Evolutionary conservation across 768 basidiomycete genomes (phyloP).

Genomic region (Ramaria sp.): DNA sequence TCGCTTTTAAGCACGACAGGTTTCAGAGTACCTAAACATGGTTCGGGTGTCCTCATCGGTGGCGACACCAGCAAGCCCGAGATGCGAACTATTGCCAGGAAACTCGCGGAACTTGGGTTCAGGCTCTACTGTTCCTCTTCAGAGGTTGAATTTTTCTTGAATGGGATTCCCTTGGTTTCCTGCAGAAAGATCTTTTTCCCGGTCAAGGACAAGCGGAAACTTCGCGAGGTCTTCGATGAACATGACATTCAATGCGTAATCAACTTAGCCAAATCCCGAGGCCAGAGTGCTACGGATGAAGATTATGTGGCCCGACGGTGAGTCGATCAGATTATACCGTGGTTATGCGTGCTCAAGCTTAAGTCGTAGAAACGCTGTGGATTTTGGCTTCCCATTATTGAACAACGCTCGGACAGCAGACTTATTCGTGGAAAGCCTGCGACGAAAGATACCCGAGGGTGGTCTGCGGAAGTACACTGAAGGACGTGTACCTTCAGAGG

Average conservation of each 20-base stretch:
- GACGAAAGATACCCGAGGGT: conserved; percentile 72
- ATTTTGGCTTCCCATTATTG: conserved; percentile 86
- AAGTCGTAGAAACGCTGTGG: conserved; percentile 70
- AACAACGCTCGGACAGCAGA: conserved; percentile 85
- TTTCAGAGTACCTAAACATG: conserved; percentile 79
- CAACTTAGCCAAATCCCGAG: conserved; percentile 79
- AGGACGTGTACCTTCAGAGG: conserved; percentile 83
- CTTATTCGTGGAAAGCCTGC: conserved; percentile 84
- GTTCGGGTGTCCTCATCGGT: conserved; percentile 85
- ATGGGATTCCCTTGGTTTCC: conserved; percentile 60
- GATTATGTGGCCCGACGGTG: conserved; percentile 93
- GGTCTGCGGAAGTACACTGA: conserved; percentile 72
- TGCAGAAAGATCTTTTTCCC: conserved; percentile 95
- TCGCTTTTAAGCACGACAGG: conserved; percentile 92
- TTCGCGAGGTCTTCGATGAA: conserved; percentile 89
- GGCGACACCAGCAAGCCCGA: conserved; percentile 85
- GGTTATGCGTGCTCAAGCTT: conserved; percentile 1
- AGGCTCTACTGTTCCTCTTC: conserved; percentile 85
- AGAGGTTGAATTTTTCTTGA: conserved; percentile 71
- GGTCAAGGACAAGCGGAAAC: conserved; percentile 87
- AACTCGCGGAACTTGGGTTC: conserved; percentile 80
- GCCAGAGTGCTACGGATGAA: conserved; percentile 69
- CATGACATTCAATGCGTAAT: conserved; percentile 92
- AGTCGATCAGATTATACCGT: conserved; percentile 17
- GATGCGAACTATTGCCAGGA: conserved; percentile 73